Conservation (phyloP, 352 stramenopile species). For the Phytophthora pistaciae region DNA sequence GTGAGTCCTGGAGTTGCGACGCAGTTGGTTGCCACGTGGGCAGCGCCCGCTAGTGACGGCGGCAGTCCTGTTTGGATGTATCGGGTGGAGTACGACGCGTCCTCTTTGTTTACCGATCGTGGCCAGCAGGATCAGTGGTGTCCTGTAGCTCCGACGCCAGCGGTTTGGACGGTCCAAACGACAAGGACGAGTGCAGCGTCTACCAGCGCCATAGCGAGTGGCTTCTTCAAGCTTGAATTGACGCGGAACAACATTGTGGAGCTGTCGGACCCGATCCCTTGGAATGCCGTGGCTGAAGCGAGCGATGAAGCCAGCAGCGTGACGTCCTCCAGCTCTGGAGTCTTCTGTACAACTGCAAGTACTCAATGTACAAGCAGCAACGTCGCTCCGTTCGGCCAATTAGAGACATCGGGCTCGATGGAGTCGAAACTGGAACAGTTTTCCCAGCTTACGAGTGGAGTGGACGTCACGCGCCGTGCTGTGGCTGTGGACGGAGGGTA, state of each 20-base stretch:
- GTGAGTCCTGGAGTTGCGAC: slow-evolving; percentile 86
- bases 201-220: slow-evolving; percentile 48
- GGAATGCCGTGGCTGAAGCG: slow-evolving; percentile 90
- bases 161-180: slow-evolving; percentile 70
- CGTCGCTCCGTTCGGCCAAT: slow-evolving; percentile 32
- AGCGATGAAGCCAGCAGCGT: slow-evolving; percentile 79
- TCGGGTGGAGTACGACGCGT: slow-evolving; percentile 78
- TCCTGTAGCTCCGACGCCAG: slow-evolving; percentile 56
- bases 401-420: slow-evolving; percentile 71
- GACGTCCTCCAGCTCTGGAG: slow-evolving; percentile 38
- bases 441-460: slow-evolving; percentile 50
- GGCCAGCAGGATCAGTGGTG: slow-evolving; percentile 79
- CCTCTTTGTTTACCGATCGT: slow-evolving; percentile 70
- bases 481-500: slow-evolving; percentile 61
- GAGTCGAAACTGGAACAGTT: slow-evolving; percentile 79
- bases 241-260: slow-evolving; percentile 50
- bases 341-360: slow-evolving; percentile 63
- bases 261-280: slow-evolving; percentile 89
- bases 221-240: slow-evolving; percentile 67
- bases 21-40: slow-evolving; percentile 68
- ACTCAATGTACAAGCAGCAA: slow-evolving; percentile 47
- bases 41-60: slow-evolving; percentile 56
- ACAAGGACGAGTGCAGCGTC: slow-evolving; percentile 31
- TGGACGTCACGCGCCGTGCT: slow-evolving; percentile 80
- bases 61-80: slow-evolving; percentile 79